Evolutionary conservation across 2,329 filamentous ascomycete species (phyloP), one percentile per base, ranked within the genome.

Genomic region (Penicillium sp.): DNA sequence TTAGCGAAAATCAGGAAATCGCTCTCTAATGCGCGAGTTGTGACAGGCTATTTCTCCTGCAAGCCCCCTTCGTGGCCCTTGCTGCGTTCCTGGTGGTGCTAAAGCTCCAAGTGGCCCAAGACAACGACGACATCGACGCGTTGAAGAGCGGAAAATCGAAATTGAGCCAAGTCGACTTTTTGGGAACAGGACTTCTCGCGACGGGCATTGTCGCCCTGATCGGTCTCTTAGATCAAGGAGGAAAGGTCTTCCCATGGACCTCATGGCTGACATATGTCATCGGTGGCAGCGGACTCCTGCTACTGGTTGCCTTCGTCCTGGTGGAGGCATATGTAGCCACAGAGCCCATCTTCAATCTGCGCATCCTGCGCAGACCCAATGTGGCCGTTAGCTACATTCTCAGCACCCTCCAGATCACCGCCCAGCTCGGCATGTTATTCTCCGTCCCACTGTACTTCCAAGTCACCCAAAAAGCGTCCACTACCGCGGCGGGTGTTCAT

Each of bases 371-470:
- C 11, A 62, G 65, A 13, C 64, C 66, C 3, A 74, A 74, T 16
- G 69, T 74, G 10, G 51, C 66, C 0, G 27, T 61, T 1, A 70
- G 69, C 46, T 74, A 73, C 33, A 27, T 69, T 0, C 81, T 87
- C 37, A 77, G 79, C 23, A 74, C 76, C 2, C 72, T 83, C 0
- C 86, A 89, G 60, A 73, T 77, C 0, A 78, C 80, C 1, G 83
- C 85, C 0, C 88, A 91, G 64, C 70, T 85, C 9, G 82, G 80
- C 73, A 78, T 87, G 67, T 86, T 90, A 83, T 87, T 86, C 53
- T 81, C 82, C 0, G 81, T 90, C 0, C 88, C 88, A 0, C 72
- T 91, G 0, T 91, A 91, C 72, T 91, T 91, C 61, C 85, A 89
- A 56, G 82, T 88, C 1, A 87, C 87, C 0, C 75, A 81, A 5